phyloP scores from a whole-genome alignment of 2,329 filamentous ascomycete species.

The Neofusicoccum umdonicola region DNA sequence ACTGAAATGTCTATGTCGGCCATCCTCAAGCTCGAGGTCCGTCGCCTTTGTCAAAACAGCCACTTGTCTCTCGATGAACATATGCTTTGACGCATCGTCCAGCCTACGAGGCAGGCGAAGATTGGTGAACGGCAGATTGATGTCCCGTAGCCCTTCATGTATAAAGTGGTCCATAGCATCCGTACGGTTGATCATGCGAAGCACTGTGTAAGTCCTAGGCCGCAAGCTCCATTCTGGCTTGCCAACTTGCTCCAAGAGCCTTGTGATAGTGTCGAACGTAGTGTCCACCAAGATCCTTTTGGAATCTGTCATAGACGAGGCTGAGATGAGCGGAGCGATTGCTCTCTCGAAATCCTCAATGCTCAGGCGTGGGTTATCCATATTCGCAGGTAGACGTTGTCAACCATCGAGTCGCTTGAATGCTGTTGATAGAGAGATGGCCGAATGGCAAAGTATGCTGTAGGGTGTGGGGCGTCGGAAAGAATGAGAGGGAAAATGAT shows the following conservation, averaged over 20 bases:
- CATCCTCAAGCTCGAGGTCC: conserved; percentile 26
- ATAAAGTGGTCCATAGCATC: conserved; percentile 16
- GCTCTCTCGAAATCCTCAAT: no score
- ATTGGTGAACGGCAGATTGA: conserved; percentile 24
- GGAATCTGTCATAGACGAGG: no score
- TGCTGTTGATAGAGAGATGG: no score
- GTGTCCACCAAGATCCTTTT: neutral
- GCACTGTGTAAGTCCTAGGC: conserved; percentile 28
- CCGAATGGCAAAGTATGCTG: no score
- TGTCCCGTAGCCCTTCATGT: conserved; percentile 25
- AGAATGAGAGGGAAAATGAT: no score
- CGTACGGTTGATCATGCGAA: conserved; percentile 26
- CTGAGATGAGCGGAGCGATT: no score
- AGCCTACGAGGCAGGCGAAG: conserved; percentile 20
- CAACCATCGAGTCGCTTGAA: no score
- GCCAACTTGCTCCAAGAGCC: neutral
- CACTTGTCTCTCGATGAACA: conserved; percentile 20
- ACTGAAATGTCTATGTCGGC: conserved; percentile 27
- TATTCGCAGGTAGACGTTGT: no score
- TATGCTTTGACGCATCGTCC: neutral
- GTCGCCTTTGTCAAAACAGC: conserved; percentile 28
- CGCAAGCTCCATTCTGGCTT: conserved; percentile 21
- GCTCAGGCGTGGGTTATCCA: no score
- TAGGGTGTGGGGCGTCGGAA: no score
- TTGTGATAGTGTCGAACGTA: neutral